These are phyloP conservation scores for Malus fusca DNA, from an alignment of 306 rosid species.

Conservation along the genomic window DNA sequence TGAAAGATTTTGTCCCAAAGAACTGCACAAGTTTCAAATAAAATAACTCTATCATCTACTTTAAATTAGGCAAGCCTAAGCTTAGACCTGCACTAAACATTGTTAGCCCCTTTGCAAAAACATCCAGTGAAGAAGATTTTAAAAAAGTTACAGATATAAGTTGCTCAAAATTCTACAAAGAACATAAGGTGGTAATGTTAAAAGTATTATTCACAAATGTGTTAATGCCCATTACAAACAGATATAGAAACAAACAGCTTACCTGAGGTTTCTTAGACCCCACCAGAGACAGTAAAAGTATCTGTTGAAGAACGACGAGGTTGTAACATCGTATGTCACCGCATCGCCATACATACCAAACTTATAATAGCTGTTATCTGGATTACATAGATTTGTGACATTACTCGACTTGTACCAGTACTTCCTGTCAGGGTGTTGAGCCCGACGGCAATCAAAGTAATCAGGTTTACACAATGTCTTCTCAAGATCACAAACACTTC, in stretches of 20 bases:
- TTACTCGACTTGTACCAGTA: conserved; percentile 65
- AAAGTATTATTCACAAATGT: background rate
- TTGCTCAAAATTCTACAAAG: background rate
- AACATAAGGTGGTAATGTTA: background rate
- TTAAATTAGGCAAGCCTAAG: background rate
- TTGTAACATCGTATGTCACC: conserved; percentile 47
- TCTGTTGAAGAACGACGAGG: conserved; percentile 64
- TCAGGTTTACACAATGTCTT: conserved; percentile 34
- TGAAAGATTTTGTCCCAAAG: conserved; percentile 79
- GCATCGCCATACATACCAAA: conserved; percentile 89
- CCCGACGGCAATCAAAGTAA: conserved; percentile 55
- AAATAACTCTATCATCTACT: background rate
- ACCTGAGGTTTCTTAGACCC: conserved; percentile 82
- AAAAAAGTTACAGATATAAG: background rate
- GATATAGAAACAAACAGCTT: background rate
- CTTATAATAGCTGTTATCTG: conserved; percentile 31
- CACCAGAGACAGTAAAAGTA: conserved; percentile 75
- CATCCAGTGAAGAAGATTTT: background rate
- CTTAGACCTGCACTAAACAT: background rate
- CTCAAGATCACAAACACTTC: conserved; percentile 46
- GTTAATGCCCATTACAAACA: background rate
- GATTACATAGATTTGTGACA: conserved; percentile 50
- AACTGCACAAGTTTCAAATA: conserved; percentile 42
- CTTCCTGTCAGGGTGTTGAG: conserved; percentile 27
- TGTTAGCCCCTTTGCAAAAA: background rate